Evolutionary conservation across 1,139 yeast genomes (phyloP).

Genomic region (Suhomyces yuchorum): DNA sequence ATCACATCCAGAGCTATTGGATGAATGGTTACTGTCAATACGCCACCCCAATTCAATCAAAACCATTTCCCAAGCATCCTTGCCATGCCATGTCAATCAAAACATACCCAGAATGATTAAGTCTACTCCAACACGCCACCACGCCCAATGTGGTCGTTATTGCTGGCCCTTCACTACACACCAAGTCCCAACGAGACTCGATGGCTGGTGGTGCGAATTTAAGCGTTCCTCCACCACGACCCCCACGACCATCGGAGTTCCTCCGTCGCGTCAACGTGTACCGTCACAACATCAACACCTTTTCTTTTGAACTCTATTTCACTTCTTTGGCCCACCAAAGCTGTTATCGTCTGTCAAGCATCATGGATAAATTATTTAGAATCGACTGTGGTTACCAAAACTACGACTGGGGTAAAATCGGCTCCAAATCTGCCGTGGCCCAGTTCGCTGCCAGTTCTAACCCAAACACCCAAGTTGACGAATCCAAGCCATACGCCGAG

Average conservation of each 20-base stretch:
- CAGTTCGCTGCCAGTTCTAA: conserved; percentile 75
- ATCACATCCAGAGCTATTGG: not conserved
- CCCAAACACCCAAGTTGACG: conserved; percentile 62
- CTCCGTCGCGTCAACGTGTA: conserved; percentile 4
- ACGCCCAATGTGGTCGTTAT: too few species aligned
- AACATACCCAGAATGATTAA: too few species aligned
- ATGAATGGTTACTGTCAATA: too few species aligned
- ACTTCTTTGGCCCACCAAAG: not conserved
- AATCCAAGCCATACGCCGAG: conserved; percentile 80
- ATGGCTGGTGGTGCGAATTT: not conserved
- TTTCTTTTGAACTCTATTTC: not conserved
- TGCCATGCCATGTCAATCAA: too few species aligned
- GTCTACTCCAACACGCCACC: too few species aligned
- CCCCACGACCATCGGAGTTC: not conserved
- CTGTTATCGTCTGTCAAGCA: not conserved
- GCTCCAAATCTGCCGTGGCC: conserved; percentile 84
- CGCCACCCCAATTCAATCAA: too few species aligned
- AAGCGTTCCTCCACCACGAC: not conserved
- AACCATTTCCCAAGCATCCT: too few species aligned
- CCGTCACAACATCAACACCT: not conserved
- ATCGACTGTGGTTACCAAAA: conserved; percentile 64
- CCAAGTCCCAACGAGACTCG: not conserved
- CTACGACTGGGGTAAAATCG: conserved; percentile 88
- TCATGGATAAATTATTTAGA: conserved; percentile 35
- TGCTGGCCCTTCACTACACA: too few species aligned